A percentile compares a stretch with the other conserved stretches of the same genome.
These are phyloP conservation scores for Tylopilus felleus DNA, from an alignment of 768 basidiomycete genomes.

Conservation along the genomic window DNA sequence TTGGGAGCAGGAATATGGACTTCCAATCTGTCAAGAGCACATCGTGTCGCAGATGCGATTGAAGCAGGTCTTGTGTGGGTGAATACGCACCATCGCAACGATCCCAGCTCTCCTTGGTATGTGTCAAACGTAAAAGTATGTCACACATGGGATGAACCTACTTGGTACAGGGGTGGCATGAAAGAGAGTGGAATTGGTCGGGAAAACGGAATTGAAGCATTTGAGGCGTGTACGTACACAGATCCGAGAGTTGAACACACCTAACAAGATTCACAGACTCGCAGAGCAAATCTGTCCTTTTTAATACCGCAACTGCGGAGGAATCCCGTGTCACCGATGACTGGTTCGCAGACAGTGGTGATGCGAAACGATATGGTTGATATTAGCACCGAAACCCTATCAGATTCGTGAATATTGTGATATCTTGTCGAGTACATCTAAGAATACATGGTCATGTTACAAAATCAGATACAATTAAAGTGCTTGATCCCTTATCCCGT, in stretches of 20 bases:
- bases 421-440: slow-evolving; percentile 1
- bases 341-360: slow-evolving; percentile 66
- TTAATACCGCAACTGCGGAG: slow-evolving; percentile 64
- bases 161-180: slow-evolving; percentile 72
- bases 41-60: slow-evolving; percentile 66
- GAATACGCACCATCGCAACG: slow-evolving; percentile 87
- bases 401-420: not conserved
- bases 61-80: slow-evolving; percentile 83
- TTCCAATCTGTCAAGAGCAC: slow-evolving; percentile 65
- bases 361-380: slow-evolving; percentile 65
- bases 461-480: slow-evolving; percentile 1
- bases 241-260: not conserved
- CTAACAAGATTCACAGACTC: slow-evolving; percentile 50
- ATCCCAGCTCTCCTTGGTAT: slow-evolving; percentile 85
- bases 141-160: slow-evolving; percentile 2
- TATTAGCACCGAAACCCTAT: not conserved
- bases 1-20: slow-evolving; percentile 84
- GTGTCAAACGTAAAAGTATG: not conserved
- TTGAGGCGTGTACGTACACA: slow-evolving; percentile 61
- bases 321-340: slow-evolving; percentile 63
- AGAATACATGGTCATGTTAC: slow-evolving; percentile 16
- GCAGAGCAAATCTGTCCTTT: slow-evolving; percentile 77
- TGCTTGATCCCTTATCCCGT: slow-evolving; percentile 31
- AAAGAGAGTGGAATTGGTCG: slow-evolving; percentile 85
- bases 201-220: slow-evolving; percentile 82